Base-by-base conservation (phyloP, 495 filamentous ascomycete genomes). In the Daldinia grandis region DNA sequence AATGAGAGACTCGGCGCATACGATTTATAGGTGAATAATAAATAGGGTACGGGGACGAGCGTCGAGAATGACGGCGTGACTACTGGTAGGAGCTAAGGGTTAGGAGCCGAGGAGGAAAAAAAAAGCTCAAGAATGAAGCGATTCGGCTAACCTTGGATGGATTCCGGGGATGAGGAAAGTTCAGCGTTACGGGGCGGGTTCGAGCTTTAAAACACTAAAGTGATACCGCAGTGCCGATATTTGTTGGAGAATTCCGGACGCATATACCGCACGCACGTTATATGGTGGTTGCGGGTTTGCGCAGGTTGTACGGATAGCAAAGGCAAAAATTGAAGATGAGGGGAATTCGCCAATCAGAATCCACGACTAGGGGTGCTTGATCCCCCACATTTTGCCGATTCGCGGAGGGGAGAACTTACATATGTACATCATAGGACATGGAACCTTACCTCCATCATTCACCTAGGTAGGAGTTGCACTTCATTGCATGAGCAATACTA, bases 361-460 rank as follows among this genome's bases (percentile, higher is more conserved):
- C 27, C 33, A 21, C 28, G 1, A 17, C 33, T 21, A 37, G 35
- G 27, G 49, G 28, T 17, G 10, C 21, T 38, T 14, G 49, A 69
- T 69, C 65, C 66, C 66, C 66, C 66, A 73, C 66, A 66, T 73
- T 73, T 53, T 73, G 71, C 71, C 71, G 71, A 66, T 73, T 31
- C 59, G 71, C 71, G 71, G 71, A 73, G 70, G 69, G 69, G 49
- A 55, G 60, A 28, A 30, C 12, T 5, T 27, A 25, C 27, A 53
- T 47, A 53, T 14, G 31, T 57, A 57, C 54, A 17, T 35, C 27
- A 31, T 38, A 17, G 17, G n/a, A 40, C 38, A 40, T 35, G 33
- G 33, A n/a, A n/a, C n/a, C n/a, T n/a, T n/a, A n/a, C n/a, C n/a
- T n/a, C n/a, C n/a, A n/a, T n/a, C n/a, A n/a, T n/a, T n/a, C 12